Base-by-base conservation (phyloP, 805 yeast genomes). In the Candida taoyuanica region DNA sequence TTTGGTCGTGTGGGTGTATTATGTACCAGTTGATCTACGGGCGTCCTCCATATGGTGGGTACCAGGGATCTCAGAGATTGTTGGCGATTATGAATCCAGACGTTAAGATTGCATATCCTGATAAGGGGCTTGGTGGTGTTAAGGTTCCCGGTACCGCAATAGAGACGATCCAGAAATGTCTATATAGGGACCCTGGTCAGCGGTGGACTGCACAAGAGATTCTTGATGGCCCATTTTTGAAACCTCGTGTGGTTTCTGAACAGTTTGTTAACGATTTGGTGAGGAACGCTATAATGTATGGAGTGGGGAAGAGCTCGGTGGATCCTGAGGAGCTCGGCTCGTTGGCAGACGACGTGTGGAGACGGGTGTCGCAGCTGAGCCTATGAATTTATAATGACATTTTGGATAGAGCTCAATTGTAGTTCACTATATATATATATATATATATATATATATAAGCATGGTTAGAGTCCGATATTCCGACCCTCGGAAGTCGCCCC, bases 1-100 rank as follows among this genome's bases (percentile, higher is more conserved):
- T 93, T 13, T 93, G 98, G 98, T 88, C 98, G 16, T 85, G 96
- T 62, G 98, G 98, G 1, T 88, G 98, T 59, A 91, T 93, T 3
- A 68, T 93, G 1, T 91, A 88, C 61, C 98, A 93, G 59, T 87
- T 93, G 95, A 74, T 89, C 7, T 94, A 93, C 52, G 96, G 96
- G 0, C 73, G 73, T 44, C 91, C 97, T 2, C 98, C 98, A 1
- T 89, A 86, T 64, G 94, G 87, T 1, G 68, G 70, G 4, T 85
- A 74, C 50, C 74, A 78, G 35, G 93, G 94, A 1, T 76, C 82
- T 41, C 85, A 84, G 53, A 65, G 95, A 43, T 67, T 87, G 27
- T 65, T 81, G 56, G 96, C 96, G 2, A 91, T 87, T 27, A 85
- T 85, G 74, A 84, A 86, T 55, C 93, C 95, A 0, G 81, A 81